Evolutionary conservation across 2,329 filamentous ascomycete species (phyloP), one percentile per base, ranked within the genome.

Genomic region (Exophiala aquamarina): DNA sequence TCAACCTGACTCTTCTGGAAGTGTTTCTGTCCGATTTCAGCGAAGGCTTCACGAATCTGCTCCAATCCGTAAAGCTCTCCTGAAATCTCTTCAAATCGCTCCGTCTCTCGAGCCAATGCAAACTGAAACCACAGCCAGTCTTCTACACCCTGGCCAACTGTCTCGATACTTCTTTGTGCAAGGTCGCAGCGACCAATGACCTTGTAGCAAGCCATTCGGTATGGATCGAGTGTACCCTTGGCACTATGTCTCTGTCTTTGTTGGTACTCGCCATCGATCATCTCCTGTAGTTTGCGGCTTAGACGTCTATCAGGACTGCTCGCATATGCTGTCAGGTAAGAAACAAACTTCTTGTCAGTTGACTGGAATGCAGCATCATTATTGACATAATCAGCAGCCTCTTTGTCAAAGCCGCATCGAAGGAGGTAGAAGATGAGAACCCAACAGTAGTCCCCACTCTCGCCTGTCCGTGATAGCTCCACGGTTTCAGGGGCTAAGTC

Each of bases 151-250:
- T 80, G 78, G 33, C 71, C 77, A 50, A 84, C 73, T 3, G 71
- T 69, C 35, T 82, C 79, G 28, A 85, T 66, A 49, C 71, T 79
- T 44, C 79, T 73, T 34, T 75, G 73, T 38, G 68, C 72, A 49
- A 84, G 70, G 54, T 85, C 82, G 61, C 81, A 84, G 40, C 82
- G 89, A 36, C 94, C 93, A 59, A 98, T 86, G 52, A 98, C 84
- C 76, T 98, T 97, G 77, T 97, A 97, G 67, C 93, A 96, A 38
- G 92, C 91, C 83, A 95, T 91, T 44, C 90, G 84, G 72, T 94
- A 98, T 19, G 93, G 93, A 65, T 98, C 93, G 55, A 94, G 83
- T 1, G 88, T 87, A 63, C 91, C 86, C 49, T 93, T 88, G 1
- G 89, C 87, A 1, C 88, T 88, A 61, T 94, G 89, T 55, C 89